Evolutionary conservation across 225 moss, liverwort and hornwort genomes (phyloP).

Genomic region (Rhytidiadelphus loreus): DNA sequence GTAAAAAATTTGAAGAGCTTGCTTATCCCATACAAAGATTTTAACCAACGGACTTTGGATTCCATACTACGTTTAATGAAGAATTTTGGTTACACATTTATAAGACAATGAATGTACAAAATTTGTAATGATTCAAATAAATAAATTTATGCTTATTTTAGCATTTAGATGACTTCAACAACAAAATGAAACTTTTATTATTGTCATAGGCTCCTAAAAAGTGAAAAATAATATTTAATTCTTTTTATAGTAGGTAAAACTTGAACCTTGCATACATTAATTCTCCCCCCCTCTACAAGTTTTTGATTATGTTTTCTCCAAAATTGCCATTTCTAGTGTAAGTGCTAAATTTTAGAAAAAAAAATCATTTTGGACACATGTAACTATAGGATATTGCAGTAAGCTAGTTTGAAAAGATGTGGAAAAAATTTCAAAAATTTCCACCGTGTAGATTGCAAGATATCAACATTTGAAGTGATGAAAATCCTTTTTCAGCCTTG

Average conservation of each 20-base stretch:
- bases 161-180: neutral
- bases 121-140: neutral
- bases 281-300: too few species aligned
- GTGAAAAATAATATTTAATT: neutral
- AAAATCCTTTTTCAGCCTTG: too few species aligned
- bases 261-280: neutral
- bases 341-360: too few species aligned
- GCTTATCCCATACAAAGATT: neutral
- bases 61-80: neutral
- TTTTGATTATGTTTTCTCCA: too few species aligned
- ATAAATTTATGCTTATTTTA: neutral
- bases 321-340: too few species aligned
- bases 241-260: neutral
- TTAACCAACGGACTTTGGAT: neutral
- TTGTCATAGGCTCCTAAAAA: neutral
- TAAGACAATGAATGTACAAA: neutral
- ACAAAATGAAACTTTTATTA: neutral
- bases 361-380: too few species aligned
- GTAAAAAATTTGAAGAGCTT: accelerated
- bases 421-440: too few species aligned
- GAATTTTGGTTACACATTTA: neutral
- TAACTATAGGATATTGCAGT: too few species aligned
- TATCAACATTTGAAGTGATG: too few species aligned
- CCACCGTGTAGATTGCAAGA: too few species aligned
- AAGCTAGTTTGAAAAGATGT: too few species aligned